Evolutionary conservation across 2,329 filamentous ascomycete species (phyloP).

Genomic region (Aureobasidium sp.): DNA sequence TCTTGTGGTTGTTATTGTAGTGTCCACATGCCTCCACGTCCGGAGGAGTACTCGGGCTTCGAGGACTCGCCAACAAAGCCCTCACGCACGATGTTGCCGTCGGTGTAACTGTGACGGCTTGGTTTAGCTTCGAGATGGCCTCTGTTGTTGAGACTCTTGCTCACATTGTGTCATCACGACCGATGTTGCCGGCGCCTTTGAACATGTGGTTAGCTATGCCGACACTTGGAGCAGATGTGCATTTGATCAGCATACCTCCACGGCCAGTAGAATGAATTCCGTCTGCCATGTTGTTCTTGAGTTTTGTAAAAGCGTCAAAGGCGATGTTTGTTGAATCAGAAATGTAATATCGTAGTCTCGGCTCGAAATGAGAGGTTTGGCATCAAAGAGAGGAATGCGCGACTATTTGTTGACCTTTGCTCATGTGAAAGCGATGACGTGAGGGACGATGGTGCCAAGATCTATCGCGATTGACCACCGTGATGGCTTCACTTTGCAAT

Average conservation of each 20-base stretch:
- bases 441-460: neutral
- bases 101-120: slow-evolving; percentile 30
- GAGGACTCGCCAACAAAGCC: slow-evolving; percentile 33
- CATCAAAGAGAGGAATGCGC: slow-evolving; percentile 5
- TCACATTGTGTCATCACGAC: slow-evolving; percentile 41
- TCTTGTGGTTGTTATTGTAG: neutral
- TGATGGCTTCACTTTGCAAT: neutral
- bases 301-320: too few species aligned
- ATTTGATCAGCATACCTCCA: slow-evolving; percentile 40
- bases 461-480: neutral
- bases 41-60: slow-evolving; percentile 34
- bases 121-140: neutral
- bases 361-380: neutral
- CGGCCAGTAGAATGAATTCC: slow-evolving; percentile 47
- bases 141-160: neutral
- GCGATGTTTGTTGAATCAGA: neutral
- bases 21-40: slow-evolving; percentile 24
- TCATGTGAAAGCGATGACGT: slow-evolving; percentile 15
- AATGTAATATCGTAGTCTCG: neutral
- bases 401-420: slow-evolving; percentile 6
- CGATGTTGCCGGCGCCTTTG: slow-evolving; percentile 53
- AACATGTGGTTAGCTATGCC: neutral
- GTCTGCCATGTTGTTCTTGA: slow-evolving; percentile 18
- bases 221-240: neutral
- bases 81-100: slow-evolving; percentile 42